Base-by-base conservation (phyloP, 495 filamentous ascomycete species). In the Hypoxylon trugodes region DNA sequence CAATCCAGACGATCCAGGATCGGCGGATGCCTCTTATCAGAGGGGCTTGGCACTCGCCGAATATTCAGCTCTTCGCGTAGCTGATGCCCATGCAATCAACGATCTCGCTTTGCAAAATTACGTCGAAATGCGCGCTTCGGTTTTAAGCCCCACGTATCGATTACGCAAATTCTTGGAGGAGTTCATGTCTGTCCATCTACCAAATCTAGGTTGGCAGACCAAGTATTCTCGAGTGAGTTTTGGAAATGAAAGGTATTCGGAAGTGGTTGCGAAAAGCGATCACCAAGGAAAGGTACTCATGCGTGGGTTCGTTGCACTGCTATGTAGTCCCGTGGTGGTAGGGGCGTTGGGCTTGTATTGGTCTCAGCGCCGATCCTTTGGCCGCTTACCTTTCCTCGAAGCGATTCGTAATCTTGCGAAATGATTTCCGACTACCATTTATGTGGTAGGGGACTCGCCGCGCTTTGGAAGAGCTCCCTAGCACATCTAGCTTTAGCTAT, bases 221-320 rank as follows among this genome's bases (percentile, higher is more conserved):
- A 91, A 97, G 78, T 98, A 98, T 69, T 85, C 87, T n/a, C 80
- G 94, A 12, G 87, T 98, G 18, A 96, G 91, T 61, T 98, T 98
- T 73, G 89, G 90, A 24, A 96, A 96, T 65, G 88, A 95, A 77
- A 79, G 90, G 24, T 99, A 99, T 71, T 90, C 88, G 1, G 90
- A 96, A 59, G 90, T 98, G 2, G 79, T 90, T 21, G 79, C 74
- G 25, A 84, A 82, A 55, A 88, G 87, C 42, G 81, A 85, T 41
- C 74, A 81, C 41, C 95, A 99, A 75, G 87, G 89, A 4, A 73
- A 73, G 56, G 71, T 92, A 8, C 73, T 93, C 38, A 56, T 81
- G 58, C 70, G 73, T 1, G 66, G 69, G 1, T 50, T 77, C 24
- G 46, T 62, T 1, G 50, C 66, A 6, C 53, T 70, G 7, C 56